These are phyloP conservation scores for Aeschynomene evenia DNA, from an alignment of 306 rosid genomes.

Conservation along the genomic window DNA sequence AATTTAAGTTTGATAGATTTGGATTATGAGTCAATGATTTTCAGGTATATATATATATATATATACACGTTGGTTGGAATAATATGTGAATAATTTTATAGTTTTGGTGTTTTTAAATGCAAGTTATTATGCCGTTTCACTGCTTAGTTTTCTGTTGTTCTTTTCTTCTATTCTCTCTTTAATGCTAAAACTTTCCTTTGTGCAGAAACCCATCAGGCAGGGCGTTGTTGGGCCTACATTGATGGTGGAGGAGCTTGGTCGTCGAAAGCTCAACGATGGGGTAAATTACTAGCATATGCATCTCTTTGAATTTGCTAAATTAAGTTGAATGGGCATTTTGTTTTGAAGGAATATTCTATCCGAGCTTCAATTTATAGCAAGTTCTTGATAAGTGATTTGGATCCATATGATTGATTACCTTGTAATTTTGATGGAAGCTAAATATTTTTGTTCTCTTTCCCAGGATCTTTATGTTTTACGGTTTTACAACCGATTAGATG, in stretches of 20 bases:
- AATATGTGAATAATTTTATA: not conserved
- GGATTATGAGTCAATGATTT: not conserved
- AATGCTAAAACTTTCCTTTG: slow-evolving; percentile 12
- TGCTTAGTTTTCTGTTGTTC: slow-evolving; percentile 6
- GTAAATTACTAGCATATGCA: slow-evolving; percentile 41
- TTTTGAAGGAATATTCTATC: slow-evolving; percentile 17
- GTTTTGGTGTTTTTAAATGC: not conserved
- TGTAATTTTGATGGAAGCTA: slow-evolving; percentile 32
- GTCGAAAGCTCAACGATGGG: slow-evolving; percentile 62
- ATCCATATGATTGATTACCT: slow-evolving; percentile 1
- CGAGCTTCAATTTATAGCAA: slow-evolving; percentile 3
- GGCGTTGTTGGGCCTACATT: slow-evolving; percentile 86
- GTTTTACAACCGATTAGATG: slow-evolving; percentile 86
- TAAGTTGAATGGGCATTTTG: slow-evolving; percentile 15
- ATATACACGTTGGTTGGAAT: slow-evolving; percentile 3
- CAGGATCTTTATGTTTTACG: slow-evolving; percentile 88
- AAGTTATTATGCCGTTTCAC: slow-evolving; percentile 1
- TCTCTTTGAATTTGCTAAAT: slow-evolving; percentile 3
- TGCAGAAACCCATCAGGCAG: slow-evolving; percentile 83
- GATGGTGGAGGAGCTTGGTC: slow-evolving; percentile 87
- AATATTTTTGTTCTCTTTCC: slow-evolving; percentile 24
- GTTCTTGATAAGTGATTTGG: not conserved
- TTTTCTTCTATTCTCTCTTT: not conserved
- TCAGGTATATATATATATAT: not conserved
- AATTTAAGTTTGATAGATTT: not conserved